Base-by-base conservation (phyloP, 306 rosid genomes). In the Sphenostylis stenocarpa region DNA sequence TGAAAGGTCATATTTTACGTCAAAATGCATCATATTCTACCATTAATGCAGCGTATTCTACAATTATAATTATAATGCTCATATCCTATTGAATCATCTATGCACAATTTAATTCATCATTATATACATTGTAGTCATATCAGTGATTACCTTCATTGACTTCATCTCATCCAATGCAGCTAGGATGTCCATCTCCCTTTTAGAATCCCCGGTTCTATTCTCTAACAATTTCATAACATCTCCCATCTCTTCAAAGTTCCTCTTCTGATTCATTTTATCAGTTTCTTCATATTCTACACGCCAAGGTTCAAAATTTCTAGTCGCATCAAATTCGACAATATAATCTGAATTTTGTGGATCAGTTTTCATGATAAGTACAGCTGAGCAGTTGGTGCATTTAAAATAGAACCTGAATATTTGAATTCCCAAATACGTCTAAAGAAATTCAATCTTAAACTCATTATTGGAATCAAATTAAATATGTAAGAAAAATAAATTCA, bases 101-200 rank as follows among this genome's bases (percentile, higher is more conserved):
- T n/a, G n/a, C n/a, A n/a, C n/a, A n/a, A n/a, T n/a, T n/a, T n/a
- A n/a, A n/a, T n/a, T n/a, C n/a, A n/a, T n/a, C n/a, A n/a, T n/a
- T n/a, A 70, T 0, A 69, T 6, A 16, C 5, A 75, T 53, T n/a
- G 20, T 21, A 55, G 41, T 71, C 52, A 47, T 52, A 80, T 14
- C 6, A 48, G 49, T 28, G 3, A 67, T 75, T 73, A 81, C 98
- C 98, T 90, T 94, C 98, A 91, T 91, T 52, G 98, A 94, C 84
- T 89, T 94, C 98, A 94, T 94, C 83, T 94, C 98, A 86, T 94
- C 98, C 84, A 94, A 77, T 47, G 98, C 96, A 65, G 98, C 96
- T 75, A 94, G 85, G 77, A 91, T 90, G 75, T 84, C 87, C 87
- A 84, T 81, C 84, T 85, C 85, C 72, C 84, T 85, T 77, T 94